Conservation (phyloP, 2,329 filamentous ascomycete genomes). For the Trichoderma asperellum region DNA sequence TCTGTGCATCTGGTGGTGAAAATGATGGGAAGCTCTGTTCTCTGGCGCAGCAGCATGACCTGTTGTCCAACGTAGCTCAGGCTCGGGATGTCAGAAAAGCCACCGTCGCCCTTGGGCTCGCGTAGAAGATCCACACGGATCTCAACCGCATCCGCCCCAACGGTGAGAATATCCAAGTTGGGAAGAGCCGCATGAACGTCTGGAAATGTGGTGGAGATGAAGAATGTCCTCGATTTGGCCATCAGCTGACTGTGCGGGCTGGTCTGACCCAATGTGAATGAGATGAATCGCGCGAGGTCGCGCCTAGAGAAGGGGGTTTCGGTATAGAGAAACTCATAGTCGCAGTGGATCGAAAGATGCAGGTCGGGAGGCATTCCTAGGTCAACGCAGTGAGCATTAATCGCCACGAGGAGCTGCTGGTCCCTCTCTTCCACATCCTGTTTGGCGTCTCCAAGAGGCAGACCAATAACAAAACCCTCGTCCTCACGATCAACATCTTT, state of each 20-base stretch:
- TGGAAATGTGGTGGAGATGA: conserved; percentile 87
- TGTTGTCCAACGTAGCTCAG: conserved; percentile 85
- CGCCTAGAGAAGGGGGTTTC: conserved; percentile 71
- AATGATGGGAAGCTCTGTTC: conserved; percentile 86
- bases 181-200: conserved; percentile 81
- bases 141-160: conserved; percentile 84
- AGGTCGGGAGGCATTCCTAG: conserved; percentile 70
- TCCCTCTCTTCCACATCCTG: conserved; percentile 62
- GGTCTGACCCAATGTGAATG: conserved; percentile 78
- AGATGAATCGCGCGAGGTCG: conserved; percentile 77
- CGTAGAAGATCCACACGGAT: conserved; percentile 80
- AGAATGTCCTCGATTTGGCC: conserved; percentile 77
- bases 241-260: conserved; percentile 77
- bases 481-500: conserved; percentile 58
- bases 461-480: conserved; percentile 68
- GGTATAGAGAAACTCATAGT: conserved; percentile 87
- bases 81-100: conserved; percentile 70
- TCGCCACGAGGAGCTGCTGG: conserved; percentile 63
- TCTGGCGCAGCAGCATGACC: conserved; percentile 79
- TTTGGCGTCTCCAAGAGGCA: conserved; percentile 61
- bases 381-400: conserved; percentile 78
- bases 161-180: conserved; percentile 84
- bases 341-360: conserved; percentile 68
- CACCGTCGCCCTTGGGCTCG: conserved; percentile 67
- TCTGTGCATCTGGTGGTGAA: conserved; percentile 82